phyloP scores from a whole-genome alignment of 148 eudicot species.

The Agrostemma githago region DNA sequence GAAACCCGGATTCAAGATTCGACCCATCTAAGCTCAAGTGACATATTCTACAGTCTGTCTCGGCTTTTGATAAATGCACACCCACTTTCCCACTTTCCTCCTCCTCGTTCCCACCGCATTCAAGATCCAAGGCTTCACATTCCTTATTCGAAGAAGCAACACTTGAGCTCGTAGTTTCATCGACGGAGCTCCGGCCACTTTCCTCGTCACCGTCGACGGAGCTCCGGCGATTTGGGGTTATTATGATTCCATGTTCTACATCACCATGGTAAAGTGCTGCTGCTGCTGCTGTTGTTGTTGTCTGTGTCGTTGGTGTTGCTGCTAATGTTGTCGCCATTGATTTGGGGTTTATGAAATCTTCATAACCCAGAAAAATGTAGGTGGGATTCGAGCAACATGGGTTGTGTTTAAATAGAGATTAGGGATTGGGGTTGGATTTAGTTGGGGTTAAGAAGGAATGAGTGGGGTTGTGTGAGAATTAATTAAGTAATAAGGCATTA shows the following conservation, averaged over 20 bases:
- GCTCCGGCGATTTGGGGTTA: conserved; percentile 2
- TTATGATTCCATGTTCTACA: conserved; percentile 20
- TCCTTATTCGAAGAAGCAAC: conserved; percentile 25
- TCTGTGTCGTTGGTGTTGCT: neutral
- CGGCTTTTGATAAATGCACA: conserved; percentile 37
- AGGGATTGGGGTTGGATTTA: neutral
- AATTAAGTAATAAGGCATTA: neutral
- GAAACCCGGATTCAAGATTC: conserved; percentile 47
- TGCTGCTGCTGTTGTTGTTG: neutral
- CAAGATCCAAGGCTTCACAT: conserved; percentile 56
- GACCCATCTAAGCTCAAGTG: conserved; percentile 65
- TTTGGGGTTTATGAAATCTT: too few species aligned
- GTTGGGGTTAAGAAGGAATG: neutral
- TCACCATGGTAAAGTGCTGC: conserved; percentile 8
- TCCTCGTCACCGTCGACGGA: conserved; percentile 17
- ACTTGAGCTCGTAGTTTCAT: conserved; percentile 4
- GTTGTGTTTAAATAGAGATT: neutral
- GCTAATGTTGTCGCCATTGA: conserved; percentile 9
- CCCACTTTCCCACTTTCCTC: conserved; percentile 9
- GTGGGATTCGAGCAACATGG: conserved; percentile 3
- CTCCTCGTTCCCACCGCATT: conserved; percentile 14
- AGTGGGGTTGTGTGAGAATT: neutral
- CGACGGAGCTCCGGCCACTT: conserved; percentile 25
- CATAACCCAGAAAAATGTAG: neutral
- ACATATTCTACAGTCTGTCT: conserved; percentile 79